Conservation (phyloP, 352 stramenopile species). For the Phytophthora constricta region DNA sequence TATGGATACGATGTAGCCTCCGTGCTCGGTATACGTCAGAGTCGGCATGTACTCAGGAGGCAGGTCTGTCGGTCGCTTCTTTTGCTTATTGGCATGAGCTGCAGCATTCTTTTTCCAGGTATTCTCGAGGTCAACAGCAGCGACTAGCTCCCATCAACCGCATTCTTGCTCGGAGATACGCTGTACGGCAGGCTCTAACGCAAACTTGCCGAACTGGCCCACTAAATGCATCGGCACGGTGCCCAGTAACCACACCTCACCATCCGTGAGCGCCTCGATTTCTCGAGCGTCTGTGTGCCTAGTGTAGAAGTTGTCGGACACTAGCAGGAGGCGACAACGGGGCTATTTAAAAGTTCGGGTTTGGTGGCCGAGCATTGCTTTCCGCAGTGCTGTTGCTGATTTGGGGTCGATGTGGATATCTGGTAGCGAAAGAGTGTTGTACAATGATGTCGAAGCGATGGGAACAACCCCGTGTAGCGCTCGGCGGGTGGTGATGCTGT, state of each 20-base stretch:
- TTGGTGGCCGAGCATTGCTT: slow-evolving; percentile 12
- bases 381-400: slow-evolving; percentile 12
- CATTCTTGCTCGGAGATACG: not conserved
- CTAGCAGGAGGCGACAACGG: slow-evolving; percentile 9
- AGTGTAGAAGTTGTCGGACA: slow-evolving; percentile 10
- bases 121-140: not conserved
- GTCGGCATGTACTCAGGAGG: slow-evolving; percentile 2
- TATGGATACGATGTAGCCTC: slow-evolving; percentile 9
- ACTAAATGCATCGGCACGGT: slow-evolving; percentile 7
- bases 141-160: slow-evolving; percentile 1
- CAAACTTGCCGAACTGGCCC: not conserved
- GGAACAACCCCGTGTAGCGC: slow-evolving; percentile 11
- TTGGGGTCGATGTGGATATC: slow-evolving; percentile 12
- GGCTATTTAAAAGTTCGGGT: too few relatives aligned
- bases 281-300: slow-evolving; percentile 1
- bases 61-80: not conserved
- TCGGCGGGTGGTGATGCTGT: slow-evolving; percentile 3
- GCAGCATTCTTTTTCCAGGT: slow-evolving; percentile 4
- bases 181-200: not conserved
- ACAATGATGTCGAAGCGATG: slow-evolving; percentile 16
- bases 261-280: slow-evolving; percentile 7
- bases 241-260: not conserved
- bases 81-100: not conserved
- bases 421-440: slow-evolving; percentile 2
- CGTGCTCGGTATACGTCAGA: slow-evolving; percentile 2